Conservation (phyloP, 257 asterid genomes). For the Buddleja alternifolia region DNA sequence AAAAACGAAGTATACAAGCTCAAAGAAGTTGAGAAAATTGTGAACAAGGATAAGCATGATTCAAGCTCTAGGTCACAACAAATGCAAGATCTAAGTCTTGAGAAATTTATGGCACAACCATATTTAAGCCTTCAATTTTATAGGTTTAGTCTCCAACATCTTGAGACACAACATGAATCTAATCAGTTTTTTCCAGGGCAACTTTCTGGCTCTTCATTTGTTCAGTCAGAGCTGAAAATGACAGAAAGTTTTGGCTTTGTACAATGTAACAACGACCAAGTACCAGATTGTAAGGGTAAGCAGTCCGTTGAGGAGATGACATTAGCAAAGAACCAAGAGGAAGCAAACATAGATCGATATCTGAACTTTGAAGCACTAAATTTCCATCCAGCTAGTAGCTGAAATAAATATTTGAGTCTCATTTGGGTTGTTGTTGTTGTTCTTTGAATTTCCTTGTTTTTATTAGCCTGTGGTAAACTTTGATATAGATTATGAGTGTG, state of each 20-base stretch:
- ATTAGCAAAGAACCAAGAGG: constrained; percentile 5
- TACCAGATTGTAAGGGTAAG: not conserved
- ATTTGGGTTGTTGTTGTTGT: too few relatives aligned
- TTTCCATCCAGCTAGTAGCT: not conserved
- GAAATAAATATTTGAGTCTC: not conserved
- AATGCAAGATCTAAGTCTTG: not conserved
- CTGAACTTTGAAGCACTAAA: constrained; percentile 23
- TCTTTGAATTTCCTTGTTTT: not conserved
- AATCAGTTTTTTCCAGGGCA: not conserved
- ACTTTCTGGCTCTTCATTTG: not conserved
- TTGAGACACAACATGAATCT: not conserved
- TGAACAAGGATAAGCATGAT: not conserved
- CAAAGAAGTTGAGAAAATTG: constrained; percentile 5
- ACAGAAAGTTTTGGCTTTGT: not conserved
- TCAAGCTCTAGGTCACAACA: not conserved
- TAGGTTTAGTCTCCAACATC: not conserved
- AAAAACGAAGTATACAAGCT: constrained; percentile 21
- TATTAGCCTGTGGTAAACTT: not conserved
- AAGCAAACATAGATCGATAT: constrained; percentile 23
- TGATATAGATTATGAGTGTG: too few relatives aligned
- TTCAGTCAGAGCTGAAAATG: not conserved
- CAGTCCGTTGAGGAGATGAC: not conserved
- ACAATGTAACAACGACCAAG: not conserved
- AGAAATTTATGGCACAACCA: not conserved
- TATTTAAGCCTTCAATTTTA: not conserved